Base-by-base conservation (phyloP, 2,329 filamentous ascomycete species). In the Rutstroemia sp. region DNA sequence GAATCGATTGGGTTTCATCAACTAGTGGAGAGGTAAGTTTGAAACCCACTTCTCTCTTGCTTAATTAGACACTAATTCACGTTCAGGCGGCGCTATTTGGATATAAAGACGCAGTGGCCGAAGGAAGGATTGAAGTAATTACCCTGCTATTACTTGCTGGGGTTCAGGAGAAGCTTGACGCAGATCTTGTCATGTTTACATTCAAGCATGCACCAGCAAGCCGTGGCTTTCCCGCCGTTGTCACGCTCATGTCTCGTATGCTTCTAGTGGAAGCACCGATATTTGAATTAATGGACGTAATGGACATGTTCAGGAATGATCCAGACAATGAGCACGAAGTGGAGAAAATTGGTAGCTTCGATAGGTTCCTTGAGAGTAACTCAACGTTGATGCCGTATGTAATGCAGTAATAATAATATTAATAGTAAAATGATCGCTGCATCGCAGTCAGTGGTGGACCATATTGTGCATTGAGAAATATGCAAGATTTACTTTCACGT, bases 21-120 rank as follows among this genome's bases (percentile, higher is more conserved):
- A 69, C 62, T 5, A 62, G 56, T 56, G 66, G 67, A 10, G 69
- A 71, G 61, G 67, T 66, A 61, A 49, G 58, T 54, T 38, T 18
- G 47, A 14, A 30, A 46, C 16, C 10, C 19, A 57, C 27, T 41
- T 16, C 18, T 19, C 19, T 25, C 10, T 44, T 19, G 12, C 4
- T 52, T 21, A 30, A n/a, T 2, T 12, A 21, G 25, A 12, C 16
- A 37, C 54, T 61, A 18, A 62, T 18, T 18, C 7, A 4, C 39
- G 46, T 34, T 9, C 51, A 67, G 64, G 51, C 60, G 12, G 67
- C 63, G n/a, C 47, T 61, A 1, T 39, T 53, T 34, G 67, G 67
- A 10, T 49, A 67, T 12, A 61, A 57, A 25, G 61, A 47, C 4
- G 67, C 67, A 9, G 61, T 69, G 12, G 19, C 19, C 8, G 51